Evolutionary conservation across 129 eudicot species (phyloP).

Genomic region (Escallonia herrerae): DNA sequence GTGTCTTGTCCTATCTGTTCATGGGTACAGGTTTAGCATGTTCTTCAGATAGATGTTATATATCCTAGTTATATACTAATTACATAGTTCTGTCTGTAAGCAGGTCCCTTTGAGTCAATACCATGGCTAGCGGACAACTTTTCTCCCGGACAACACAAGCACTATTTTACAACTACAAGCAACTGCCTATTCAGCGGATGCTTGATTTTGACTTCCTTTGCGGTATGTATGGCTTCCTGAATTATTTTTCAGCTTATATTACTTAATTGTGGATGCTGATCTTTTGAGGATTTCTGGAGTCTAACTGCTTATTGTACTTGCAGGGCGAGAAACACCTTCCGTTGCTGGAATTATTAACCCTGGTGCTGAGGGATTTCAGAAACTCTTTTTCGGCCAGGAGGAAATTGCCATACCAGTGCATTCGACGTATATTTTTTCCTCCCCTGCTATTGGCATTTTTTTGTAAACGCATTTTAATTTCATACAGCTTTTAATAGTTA

Average conservation of each 20-base stretch:
- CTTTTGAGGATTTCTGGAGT: background rate
- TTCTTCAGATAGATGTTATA: background rate
- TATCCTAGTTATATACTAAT: background rate
- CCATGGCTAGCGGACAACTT: constrained; percentile 93
- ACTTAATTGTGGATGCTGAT: background rate
- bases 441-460: background rate
- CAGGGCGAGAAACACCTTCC: constrained; percentile 99
- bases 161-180: constrained; percentile 86
- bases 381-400: constrained; percentile 96
- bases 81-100: background rate
- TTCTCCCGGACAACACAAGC: constrained; percentile 95
- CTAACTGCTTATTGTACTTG: background rate
- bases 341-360: constrained; percentile 99
- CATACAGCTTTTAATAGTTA: background rate
- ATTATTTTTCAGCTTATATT: background rate
- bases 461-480: background rate
- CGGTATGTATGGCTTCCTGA: constrained; percentile 37
- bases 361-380: constrained; percentile 98
- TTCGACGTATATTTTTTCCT: constrained; percentile 47
- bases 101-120: constrained; percentile 39
- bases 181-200: constrained; percentile 96
- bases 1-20: background rate
- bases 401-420: constrained; percentile 99
- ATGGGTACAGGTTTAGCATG: background rate
- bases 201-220: constrained; percentile 99